phyloP scores from a whole-genome alignment of 2,329 filamentous ascomycete genomes.

The Aspergillus sp. region DNA sequence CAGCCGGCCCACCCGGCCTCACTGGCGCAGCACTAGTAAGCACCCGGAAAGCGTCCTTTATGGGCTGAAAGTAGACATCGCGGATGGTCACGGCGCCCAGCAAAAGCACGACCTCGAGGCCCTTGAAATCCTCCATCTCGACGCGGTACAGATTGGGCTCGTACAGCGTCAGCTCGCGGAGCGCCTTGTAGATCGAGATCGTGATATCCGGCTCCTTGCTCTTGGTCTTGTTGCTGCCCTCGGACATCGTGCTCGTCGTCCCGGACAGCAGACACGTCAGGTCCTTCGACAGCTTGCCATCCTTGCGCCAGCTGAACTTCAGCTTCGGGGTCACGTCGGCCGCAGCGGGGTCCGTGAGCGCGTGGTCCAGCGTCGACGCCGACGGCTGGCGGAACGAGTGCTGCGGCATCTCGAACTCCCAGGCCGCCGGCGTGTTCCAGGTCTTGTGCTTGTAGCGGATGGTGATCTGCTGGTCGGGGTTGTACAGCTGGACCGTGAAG shows the following conservation, averaged over 20 bases:
- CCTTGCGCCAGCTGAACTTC: constrained; percentile 80
- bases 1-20: background rate
- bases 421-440: constrained; percentile 71
- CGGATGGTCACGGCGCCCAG: constrained; percentile 52
- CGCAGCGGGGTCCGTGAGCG: constrained; percentile 51
- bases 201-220: constrained; percentile 92
- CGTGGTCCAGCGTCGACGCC: constrained; percentile 65
- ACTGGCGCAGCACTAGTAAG: background rate
- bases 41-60: constrained; percentile 62
- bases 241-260: constrained; percentile 52
- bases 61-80: constrained; percentile 54
- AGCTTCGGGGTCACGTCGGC: constrained; percentile 58
- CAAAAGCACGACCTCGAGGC: constrained; percentile 71
- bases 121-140: constrained; percentile 89
- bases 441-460: constrained; percentile 61
- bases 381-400: constrained; percentile 75
- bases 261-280: constrained; percentile 82
- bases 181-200: constrained; percentile 71
- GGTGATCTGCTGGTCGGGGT: constrained; percentile 73
- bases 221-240: constrained; percentile 62
- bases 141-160: constrained; percentile 85
- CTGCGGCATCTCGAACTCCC: constrained; percentile 89
- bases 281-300: constrained; percentile 76
- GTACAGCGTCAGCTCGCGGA: constrained; percentile 77
- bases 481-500: constrained; percentile 84